Percentiles rank a stretch among this genome's conserved stretches.
These are phyloP conservation scores for Yarrowia sp. DNA, from an alignment of 805 yeast genomes.

Conservation along the genomic window DNA sequence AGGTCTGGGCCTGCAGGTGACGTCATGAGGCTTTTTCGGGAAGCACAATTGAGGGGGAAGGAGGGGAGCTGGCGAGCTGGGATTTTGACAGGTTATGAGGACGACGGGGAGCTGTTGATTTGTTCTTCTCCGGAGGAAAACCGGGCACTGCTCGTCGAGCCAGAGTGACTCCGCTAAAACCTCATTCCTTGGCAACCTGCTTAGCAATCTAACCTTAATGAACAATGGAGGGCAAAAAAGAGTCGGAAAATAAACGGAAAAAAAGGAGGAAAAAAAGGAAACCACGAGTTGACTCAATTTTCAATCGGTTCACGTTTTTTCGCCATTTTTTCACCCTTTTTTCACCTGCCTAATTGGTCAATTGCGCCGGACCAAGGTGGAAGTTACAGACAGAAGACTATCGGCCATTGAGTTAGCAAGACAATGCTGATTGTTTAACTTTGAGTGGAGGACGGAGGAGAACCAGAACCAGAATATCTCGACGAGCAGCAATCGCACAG, in stretches of 20 bases:
- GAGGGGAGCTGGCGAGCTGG: no score
- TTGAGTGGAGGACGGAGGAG: constrained; percentile 12
- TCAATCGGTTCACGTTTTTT: no score
- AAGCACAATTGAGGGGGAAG: no score
- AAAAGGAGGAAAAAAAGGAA: neutral
- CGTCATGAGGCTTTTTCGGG: constrained; percentile 31
- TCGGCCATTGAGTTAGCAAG: constrained; percentile 36
- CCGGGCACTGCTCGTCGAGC: neutral
- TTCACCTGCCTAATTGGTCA: neutral
- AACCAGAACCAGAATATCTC: neutral
- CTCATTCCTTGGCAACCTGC: constrained; percentile 6
- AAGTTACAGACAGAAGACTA: neutral
- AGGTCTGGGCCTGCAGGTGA: constrained; percentile 23
- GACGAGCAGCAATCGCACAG: neutral
- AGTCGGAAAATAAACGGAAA: neutral
- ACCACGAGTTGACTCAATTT: no score
- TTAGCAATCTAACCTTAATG: constrained; percentile 24
- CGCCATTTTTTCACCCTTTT: neutral
- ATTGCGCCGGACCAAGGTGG: neutral
- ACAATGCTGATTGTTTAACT: constrained; percentile 29
- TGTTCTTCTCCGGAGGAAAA: neutral
- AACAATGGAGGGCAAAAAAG: neutral
- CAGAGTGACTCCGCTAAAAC: neutral
- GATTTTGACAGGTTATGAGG: neutral
- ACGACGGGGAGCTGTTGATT: neutral